Percentiles rank a stretch among this genome's conserved stretches.
phyloP scores from a whole-genome alignment of 78 protist species.

The Cavenderia fasciculata region DNA sequence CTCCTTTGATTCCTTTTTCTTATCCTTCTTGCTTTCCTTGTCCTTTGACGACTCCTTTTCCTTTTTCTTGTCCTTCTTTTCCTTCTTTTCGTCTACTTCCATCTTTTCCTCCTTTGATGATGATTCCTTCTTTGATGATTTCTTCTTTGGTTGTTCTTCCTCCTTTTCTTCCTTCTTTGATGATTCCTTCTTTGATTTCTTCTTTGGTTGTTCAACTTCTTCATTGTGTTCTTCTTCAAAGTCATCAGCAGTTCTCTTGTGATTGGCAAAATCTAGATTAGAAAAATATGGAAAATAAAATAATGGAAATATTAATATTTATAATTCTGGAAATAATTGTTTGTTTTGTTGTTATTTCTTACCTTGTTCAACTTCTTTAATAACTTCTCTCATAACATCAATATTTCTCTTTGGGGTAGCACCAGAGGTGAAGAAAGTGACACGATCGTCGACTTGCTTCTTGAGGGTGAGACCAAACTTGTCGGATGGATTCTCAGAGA shows the following conservation, averaged over 20 bases:
- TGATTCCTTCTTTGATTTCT: slow-evolving; percentile 57
- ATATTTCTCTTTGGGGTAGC: slow-evolving; percentile 88
- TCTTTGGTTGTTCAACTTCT: slow-evolving; percentile 33
- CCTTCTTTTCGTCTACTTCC: slow-evolving; percentile 3
- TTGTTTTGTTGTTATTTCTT: background rate
- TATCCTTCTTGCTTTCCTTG: slow-evolving; percentile 26
- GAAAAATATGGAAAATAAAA: background rate
- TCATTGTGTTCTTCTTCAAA: background rate
- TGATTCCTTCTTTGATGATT: slow-evolving; percentile 18
- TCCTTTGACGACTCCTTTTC: slow-evolving; percentile 8
- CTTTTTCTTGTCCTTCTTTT: slow-evolving; percentile 11
- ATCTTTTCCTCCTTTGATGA: slow-evolving; percentile 1
- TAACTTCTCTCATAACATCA: slow-evolving; percentile 91
- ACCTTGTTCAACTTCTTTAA: slow-evolving; percentile 75
- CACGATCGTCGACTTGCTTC: slow-evolving; percentile 96
- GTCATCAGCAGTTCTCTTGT: slow-evolving; percentile 51
- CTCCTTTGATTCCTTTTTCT: slow-evolving; percentile 18
- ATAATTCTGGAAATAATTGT: background rate
- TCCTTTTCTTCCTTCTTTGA: slow-evolving; percentile 30
- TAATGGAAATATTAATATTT: background rate
- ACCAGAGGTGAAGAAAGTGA: slow-evolving; percentile 93
- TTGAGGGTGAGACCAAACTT: slow-evolving; percentile 92
- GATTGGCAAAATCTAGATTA: slow-evolving; percentile 8
- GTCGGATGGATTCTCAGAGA: slow-evolving; percentile 83
- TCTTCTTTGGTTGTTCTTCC: slow-evolving; percentile 68